phyloP scores from a whole-genome alignment of 164 flowering plant genomes.

The Litsea cubeba region DNA sequence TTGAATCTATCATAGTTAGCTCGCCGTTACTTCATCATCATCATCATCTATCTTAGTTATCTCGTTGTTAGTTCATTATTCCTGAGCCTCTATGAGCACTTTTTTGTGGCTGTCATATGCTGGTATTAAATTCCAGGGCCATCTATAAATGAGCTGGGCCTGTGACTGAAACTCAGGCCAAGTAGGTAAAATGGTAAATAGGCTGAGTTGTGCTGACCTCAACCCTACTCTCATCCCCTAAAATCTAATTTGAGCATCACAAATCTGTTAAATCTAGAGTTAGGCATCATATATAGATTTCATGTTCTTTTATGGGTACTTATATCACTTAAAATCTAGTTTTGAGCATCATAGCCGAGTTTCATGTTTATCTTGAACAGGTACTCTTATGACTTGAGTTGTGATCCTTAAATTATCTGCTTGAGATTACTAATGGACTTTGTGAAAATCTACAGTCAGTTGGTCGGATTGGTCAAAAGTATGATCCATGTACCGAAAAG shows the following conservation, averaged over 20 bases:
- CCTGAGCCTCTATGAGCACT: not conserved
- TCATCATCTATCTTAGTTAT: conserved; percentile 13
- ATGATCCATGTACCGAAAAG: conserved; percentile 94
- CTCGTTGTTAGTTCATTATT: conserved; percentile 9
- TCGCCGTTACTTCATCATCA: not conserved
- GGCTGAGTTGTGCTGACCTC: not conserved
- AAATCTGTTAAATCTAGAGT: not conserved
- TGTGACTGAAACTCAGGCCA: not conserved
- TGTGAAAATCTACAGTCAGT: conserved; percentile 26
- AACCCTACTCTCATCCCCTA: too few relatives aligned
- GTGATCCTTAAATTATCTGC: not conserved
- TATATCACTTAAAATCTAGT: too few relatives aligned
- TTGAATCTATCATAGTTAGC: not conserved
- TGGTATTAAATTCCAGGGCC: not conserved
- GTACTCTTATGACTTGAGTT: not conserved
- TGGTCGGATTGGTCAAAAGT: conserved; percentile 52
- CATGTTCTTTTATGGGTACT: not conserved
- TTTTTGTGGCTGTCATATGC: not conserved
- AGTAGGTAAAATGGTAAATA: not conserved
- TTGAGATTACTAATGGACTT: not conserved
- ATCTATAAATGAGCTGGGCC: not conserved
- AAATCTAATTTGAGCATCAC: too few relatives aligned
- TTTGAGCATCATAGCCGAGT: too few relatives aligned
- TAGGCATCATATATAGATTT: not conserved
- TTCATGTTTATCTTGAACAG: not conserved